Percentiles rank a stretch among this genome's conserved stretches.
These are phyloP conservation scores for Tolypocladium guangdongense DNA, from an alignment of 2,329 filamentous ascomycete species.

Conservation along the genomic window DNA sequence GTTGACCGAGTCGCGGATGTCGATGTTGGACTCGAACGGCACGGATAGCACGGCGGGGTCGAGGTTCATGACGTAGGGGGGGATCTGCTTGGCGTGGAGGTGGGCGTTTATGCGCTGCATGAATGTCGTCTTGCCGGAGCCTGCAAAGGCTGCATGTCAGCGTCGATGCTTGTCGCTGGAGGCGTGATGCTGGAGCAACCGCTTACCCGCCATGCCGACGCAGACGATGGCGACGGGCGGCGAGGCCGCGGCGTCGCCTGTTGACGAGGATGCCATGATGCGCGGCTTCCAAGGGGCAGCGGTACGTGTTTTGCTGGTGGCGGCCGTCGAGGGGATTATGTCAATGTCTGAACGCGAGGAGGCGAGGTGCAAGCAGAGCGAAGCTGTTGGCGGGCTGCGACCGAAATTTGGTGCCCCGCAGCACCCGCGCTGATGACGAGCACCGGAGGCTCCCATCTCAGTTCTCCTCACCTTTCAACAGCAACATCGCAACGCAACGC, in stretches of 20 bases:
- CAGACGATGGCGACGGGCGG: constrained; percentile 59
- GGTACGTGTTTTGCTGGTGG: not conserved
- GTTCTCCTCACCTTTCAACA: not conserved
- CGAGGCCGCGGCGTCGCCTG: constrained; percentile 12
- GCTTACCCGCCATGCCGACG: constrained; percentile 83
- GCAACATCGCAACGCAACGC: not conserved
- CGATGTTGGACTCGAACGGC: constrained; percentile 94
- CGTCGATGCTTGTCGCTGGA: not conserved
- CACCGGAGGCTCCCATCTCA: not conserved
- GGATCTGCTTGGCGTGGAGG: constrained; percentile 67
- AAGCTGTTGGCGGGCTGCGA: not conserved
- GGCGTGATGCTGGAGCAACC: not conserved
- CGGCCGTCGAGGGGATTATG: not conserved
- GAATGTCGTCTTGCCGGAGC: constrained; percentile 98
- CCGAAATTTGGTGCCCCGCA: not conserved
- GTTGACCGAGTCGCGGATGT: constrained; percentile 97
- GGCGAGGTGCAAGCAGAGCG: not conserved
- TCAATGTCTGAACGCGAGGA: not conserved
- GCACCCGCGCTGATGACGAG: not conserved
- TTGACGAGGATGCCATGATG: constrained; percentile 22
- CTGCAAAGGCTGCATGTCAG: constrained; percentile 29
- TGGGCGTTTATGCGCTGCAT: constrained; percentile 97
- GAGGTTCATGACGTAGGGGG: constrained; percentile 93
- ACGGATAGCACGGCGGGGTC: constrained; percentile 90
- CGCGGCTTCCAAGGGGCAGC: not conserved